Conservation (phyloP, 2,329 filamentous ascomycete genomes). For the Clarireedia sp. region DNA sequence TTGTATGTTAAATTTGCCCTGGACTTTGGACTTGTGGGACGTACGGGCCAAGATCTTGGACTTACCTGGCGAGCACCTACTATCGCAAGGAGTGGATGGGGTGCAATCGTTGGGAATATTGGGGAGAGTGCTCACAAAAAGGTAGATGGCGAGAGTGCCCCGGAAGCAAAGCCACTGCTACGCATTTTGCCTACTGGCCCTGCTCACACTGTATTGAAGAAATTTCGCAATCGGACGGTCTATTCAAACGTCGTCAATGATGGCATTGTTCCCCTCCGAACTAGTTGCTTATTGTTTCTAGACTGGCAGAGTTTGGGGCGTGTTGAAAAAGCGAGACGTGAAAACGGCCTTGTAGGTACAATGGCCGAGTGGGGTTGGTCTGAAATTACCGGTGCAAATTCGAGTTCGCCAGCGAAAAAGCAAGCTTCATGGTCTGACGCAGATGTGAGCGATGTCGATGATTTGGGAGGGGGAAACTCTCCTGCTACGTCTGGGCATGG, state of each 20-base stretch:
- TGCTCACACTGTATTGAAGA: slow-evolving; percentile 76
- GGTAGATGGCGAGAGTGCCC: slow-evolving; percentile 53
- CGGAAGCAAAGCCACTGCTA: slow-evolving; percentile 80
- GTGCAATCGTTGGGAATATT: slow-evolving; percentile 74
- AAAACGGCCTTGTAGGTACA: slow-evolving; percentile 86
- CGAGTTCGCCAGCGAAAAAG: slow-evolving; percentile 21
- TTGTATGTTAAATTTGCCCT: slow-evolving; percentile 95
- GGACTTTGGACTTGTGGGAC: slow-evolving; percentile 92
- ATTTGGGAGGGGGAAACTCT: slow-evolving; percentile 23
- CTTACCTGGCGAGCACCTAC: slow-evolving; percentile 90
- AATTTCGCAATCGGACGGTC: slow-evolving; percentile 83
- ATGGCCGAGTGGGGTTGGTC: slow-evolving; percentile 93
- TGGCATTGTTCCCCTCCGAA: slow-evolving; percentile 88
- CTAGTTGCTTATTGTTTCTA: slow-evolving; percentile 90
- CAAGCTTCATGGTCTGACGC: slow-evolving; percentile 16
- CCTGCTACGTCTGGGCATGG: slow-evolving; percentile 36
- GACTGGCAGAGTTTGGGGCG: slow-evolving; percentile 92
- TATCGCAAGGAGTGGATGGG: slow-evolving; percentile 78
- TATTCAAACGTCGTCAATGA: slow-evolving; percentile 98
- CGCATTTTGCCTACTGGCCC: slow-evolving; percentile 86
- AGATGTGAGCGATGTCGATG: slow-evolving; percentile 20
- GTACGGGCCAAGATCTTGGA: slow-evolving; percentile 90
- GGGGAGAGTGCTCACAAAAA: slow-evolving; percentile 58
- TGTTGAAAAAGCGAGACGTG: slow-evolving; percentile 87
- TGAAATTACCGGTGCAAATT: slow-evolving; percentile 70